Conservation (phyloP, 305 asterid species). For the Fraxinus albicans region DNA sequence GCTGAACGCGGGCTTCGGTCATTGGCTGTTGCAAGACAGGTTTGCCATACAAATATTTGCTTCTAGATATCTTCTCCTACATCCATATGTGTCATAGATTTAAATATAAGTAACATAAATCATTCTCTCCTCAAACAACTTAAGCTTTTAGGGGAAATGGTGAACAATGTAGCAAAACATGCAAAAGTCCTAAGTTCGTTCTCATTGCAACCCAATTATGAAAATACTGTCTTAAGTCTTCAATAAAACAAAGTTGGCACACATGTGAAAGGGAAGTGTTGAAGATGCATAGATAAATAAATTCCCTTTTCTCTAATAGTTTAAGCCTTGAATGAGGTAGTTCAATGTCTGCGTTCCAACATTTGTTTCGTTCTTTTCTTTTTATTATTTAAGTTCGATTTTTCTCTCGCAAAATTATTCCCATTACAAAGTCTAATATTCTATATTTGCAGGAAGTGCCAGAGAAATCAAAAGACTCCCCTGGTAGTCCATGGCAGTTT, state of each 20-base stretch:
- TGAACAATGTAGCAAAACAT: not conserved
- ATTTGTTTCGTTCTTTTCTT: not conserved
- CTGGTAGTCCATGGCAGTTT: slow-evolving; percentile 55
- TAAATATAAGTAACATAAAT: not conserved
- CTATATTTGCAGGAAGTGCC: slow-evolving; percentile 47
- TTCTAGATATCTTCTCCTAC: not conserved
- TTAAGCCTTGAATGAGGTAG: not conserved
- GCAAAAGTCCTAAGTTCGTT: not conserved
- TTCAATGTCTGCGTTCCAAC: not conserved
- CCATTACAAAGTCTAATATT: not conserved
- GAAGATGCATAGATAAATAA: not conserved
- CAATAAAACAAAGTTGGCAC: not conserved
- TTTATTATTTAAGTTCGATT: not conserved
- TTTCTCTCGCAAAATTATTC: not conserved
- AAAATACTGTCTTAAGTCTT: not conserved
- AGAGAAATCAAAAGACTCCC: slow-evolving; percentile 50
- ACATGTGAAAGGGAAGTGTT: not conserved
- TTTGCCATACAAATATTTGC: not conserved
- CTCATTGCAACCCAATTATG: not conserved
- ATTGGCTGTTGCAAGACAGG: slow-evolving; percentile 59
- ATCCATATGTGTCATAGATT: not conserved
- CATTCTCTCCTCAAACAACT: not conserved
- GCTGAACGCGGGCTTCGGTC: slow-evolving; percentile 64
- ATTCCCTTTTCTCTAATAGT: not conserved
- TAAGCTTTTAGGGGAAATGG: not conserved